Percentiles rank a stretch among this genome's conserved stretches.
These are phyloP conservation scores for Dunaliella sp. DNA, from an alignment of 139 green algal species.

Conservation along the genomic window DNA sequence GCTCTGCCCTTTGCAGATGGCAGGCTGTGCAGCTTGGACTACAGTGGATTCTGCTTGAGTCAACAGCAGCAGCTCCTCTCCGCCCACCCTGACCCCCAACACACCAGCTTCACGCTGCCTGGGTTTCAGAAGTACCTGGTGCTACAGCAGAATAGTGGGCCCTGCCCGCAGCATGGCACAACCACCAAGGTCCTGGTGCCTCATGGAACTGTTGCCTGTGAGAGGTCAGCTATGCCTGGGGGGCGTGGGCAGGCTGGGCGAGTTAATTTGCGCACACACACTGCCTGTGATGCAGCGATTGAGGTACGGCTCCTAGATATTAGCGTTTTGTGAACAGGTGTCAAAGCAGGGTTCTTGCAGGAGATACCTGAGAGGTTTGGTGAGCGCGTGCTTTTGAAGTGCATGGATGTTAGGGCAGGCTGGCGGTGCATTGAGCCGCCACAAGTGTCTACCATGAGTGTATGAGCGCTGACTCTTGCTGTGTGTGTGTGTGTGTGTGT, in stretches of 20 bases:
- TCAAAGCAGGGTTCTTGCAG: too few relatives aligned
- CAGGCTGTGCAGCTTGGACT: constrained; percentile 18
- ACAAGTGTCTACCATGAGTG: too few relatives aligned
- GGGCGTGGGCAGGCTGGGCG: background rate
- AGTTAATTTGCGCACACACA: background rate
- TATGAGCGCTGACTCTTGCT: too few relatives aligned
- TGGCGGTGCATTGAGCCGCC: too few relatives aligned
- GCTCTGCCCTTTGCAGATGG: too few relatives aligned
- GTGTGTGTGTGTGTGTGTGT: too few relatives aligned
- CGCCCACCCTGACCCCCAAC: too few relatives aligned
- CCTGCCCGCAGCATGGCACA: background rate
- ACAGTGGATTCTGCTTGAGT: constrained; percentile 30
- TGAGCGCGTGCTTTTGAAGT: too few relatives aligned
- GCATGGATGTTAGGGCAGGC: too few relatives aligned
- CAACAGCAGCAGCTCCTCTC: constrained; percentile 1
- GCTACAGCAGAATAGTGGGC: constrained; percentile 26
- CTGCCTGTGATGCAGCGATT: background rate
- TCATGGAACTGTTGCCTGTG: background rate
- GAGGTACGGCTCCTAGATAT: too few relatives aligned
- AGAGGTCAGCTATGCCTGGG: background rate
- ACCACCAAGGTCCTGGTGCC: constrained; percentile 40
- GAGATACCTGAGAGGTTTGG: too few relatives aligned
- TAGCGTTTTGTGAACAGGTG: too few relatives aligned
- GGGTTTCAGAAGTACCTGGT: constrained; percentile 55
- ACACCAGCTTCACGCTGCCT: constrained; percentile 47